These are phyloP conservation scores for Vitis rupestris DNA, from an alignment of 164 flowering plant species.

Conservation along the genomic window DNA sequence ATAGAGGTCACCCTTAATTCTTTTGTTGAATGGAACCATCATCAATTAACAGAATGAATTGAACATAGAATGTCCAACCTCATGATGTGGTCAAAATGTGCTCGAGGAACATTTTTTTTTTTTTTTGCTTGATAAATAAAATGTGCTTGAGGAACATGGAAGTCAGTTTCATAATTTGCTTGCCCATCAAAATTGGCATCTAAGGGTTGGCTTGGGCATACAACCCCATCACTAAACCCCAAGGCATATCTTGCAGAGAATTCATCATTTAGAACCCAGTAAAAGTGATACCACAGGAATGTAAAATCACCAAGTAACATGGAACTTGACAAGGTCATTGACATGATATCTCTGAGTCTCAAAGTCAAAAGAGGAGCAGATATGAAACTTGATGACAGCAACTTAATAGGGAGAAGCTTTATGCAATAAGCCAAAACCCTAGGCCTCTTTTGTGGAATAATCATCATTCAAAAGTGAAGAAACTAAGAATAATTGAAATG, in stretches of 20 bases:
- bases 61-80: neutral
- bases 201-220: too few species aligned
- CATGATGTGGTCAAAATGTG: conserved; percentile 1
- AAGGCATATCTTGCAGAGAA: neutral
- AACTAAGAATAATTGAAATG: too few species aligned
- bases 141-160: neutral
- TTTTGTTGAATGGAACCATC: neutral
- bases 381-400: too few species aligned
- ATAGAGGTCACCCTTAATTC: neutral
- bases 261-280: neutral
- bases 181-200: neutral
- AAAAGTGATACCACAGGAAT: neutral
- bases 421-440: too few species aligned
- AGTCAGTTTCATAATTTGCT: neutral
- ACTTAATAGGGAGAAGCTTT: too few species aligned
- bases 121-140: neutral
- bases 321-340: too few species aligned
- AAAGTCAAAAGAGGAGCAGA: too few species aligned
- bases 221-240: neutral
- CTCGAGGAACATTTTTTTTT: neutral
- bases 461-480: too few species aligned
- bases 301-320: neutral
- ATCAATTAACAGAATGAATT: too few species aligned
- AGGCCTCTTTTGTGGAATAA: too few species aligned
- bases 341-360: too few species aligned